Conservation (phyloP, 768 basidiomycete genomes). For the Lactarius hatsudake region DNA sequence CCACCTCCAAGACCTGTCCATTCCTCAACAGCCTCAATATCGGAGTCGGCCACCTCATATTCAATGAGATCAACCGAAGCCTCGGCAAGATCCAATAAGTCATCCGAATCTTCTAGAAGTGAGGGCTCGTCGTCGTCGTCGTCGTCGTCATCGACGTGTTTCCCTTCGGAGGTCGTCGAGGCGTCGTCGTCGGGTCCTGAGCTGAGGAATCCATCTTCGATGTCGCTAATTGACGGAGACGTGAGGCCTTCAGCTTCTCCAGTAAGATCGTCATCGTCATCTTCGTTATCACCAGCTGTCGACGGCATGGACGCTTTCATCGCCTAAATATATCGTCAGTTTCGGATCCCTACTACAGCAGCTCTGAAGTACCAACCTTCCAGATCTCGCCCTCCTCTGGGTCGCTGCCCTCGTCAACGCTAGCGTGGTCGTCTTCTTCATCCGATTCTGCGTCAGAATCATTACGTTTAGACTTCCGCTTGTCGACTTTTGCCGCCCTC, state of each 20-base stretch:
- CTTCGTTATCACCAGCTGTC: conserved; percentile 38
- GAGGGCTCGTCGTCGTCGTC: conserved; percentile 44
- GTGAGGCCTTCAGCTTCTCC: conserved; percentile 28
- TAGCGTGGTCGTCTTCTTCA: conserved; percentile 34
- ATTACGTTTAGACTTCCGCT: conserved; percentile 41
- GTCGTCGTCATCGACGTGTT: conserved; percentile 29
- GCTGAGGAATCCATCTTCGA: conserved; percentile 27
- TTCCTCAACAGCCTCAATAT: too few relatives aligned
- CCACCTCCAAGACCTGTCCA: too few relatives aligned
- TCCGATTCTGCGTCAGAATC: conserved; percentile 38
- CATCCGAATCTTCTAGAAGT: conserved; percentile 68
- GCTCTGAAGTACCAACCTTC: conserved; percentile 58
- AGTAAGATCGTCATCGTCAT: conserved; percentile 31
- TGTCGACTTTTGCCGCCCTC: conserved; percentile 47
- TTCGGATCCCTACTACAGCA: not conserved
- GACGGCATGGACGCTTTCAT: conserved; percentile 93
- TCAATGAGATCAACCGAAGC: too few relatives aligned
- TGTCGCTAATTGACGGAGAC: conserved; percentile 34
- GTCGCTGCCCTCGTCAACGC: conserved; percentile 46
- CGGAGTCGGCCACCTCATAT: too few relatives aligned
- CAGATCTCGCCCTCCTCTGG: conserved; percentile 76
- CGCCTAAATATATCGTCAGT: conserved; percentile 50
- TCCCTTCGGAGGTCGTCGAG: conserved; percentile 31
- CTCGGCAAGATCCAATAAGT: too few relatives aligned
- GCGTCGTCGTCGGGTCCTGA: conserved; percentile 39